Conservation (phyloP, 23 red algal genomes). For the Gracilariopsis chorda region DNA sequence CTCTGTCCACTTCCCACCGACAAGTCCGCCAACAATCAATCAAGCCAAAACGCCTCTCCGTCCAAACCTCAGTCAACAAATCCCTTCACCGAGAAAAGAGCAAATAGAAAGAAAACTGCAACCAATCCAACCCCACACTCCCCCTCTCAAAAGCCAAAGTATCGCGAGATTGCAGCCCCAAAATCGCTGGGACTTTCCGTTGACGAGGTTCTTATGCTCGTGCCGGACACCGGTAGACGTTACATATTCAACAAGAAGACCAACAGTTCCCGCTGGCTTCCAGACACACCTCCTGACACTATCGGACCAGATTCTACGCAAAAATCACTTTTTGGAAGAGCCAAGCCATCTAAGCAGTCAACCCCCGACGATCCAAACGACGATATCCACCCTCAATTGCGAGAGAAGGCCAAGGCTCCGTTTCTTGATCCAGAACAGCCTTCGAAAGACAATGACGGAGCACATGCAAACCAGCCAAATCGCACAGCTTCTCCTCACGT, state of each 20-base stretch:
- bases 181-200: constrained; percentile 27
- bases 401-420: constrained; percentile 7
- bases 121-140: neutral
- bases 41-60: neutral
- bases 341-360: neutral
- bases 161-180: constrained; percentile 21
- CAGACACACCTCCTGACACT: constrained; percentile 4
- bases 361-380: neutral
- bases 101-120: neutral
- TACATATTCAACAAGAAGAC: constrained; percentile 66
- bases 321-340: neutral
- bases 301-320: neutral
- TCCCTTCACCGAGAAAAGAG: neutral
- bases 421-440: neutral
- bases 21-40: neutral
- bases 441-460: neutral
- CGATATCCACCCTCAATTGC: neutral
- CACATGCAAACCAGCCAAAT: neutral
- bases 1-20: constrained; percentile 21
- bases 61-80: neutral
- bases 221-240: constrained; percentile 45
- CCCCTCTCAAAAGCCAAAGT: neutral
- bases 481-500: neutral
- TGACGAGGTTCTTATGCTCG: constrained; percentile 64
- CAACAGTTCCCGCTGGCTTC: constrained; percentile 58